Evolutionary conservation across 1,284 basidiomycete genomes (phyloP), one percentile per base, ranked within the genome.

Genomic region (Athelia sp.): DNA sequence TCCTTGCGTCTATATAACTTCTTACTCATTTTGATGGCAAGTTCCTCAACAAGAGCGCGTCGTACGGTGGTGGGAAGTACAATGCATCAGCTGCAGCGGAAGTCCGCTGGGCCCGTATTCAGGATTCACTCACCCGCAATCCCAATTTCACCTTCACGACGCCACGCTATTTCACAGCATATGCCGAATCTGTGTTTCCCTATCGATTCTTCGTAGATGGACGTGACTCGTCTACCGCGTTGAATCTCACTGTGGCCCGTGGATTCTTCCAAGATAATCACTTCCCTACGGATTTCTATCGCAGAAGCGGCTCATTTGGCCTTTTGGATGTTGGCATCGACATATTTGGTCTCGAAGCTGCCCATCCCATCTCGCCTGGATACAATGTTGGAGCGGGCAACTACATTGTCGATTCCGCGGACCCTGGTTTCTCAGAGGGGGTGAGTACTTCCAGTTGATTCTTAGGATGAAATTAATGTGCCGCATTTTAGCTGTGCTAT

Each of bases 81-180:
- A 21, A 40, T n/a, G 21, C 8, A 13, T 4, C 6, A 6, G 15
- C 60, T 1, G 49, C 54, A 18, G 24, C 63, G 1, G 21, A 59
- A 19, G 47, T 54, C 18, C 62, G 52, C 18, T 10, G 14, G 1
- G 31, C 40, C 2, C 54, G 54, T 3, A 61, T 64, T 31, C 51
- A 63, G n/a, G 52, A 62, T 43, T 61, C 62, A 24, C 57, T 63
- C 6, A 59, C 58, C 1, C 50, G 45, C 26, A 64, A 65, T 21
- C 63, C 60, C 0, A 63, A 53, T 0, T 62, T 65, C 34, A 50
- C 4, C 24, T 61, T 62, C 11, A 58, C 52, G 1, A 48, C 52
- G 9, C 60, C 58, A 0, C 58, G 63, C 6, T 62, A 4, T 43
- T 4, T 52, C 0, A 51, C 50, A 0, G 58, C 56, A 2, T 58